Percentiles rank a stretch among this genome's conserved stretches.
phyloP scores from a whole-genome alignment of 495 filamentous ascomycete genomes.

The Eremomyces bilateralis region DNA sequence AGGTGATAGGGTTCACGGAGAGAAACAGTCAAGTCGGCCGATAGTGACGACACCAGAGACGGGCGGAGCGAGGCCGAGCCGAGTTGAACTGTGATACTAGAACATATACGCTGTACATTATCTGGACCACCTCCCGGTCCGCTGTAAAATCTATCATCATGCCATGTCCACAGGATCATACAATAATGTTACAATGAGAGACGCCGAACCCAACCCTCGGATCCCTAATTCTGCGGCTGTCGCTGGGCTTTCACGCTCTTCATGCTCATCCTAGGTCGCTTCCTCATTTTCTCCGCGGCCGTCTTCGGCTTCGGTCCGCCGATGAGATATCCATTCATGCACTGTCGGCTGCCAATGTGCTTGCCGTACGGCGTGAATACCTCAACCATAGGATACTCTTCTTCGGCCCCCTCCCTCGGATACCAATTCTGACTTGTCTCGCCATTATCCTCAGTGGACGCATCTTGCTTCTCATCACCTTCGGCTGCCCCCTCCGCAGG shows the following conservation, averaged over 20 bases:
- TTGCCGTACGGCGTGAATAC: conserved; percentile 67
- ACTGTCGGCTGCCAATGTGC: conserved; percentile 42
- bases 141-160: no score
- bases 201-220: no score
- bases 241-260: conserved; percentile 14
- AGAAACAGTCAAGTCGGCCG: no score
- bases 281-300: conserved; percentile 7
- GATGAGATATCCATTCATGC: conserved; percentile 52
- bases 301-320: conserved; percentile 12
- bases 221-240: conserved; percentile 2
- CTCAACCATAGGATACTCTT: conserved; percentile 41
- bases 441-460: conserved; percentile 4
- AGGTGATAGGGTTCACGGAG: no score
- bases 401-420: conserved; percentile 5
- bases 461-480: conserved; percentile 9
- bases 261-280: conserved; percentile 31
- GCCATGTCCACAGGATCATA: no score
- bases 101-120: no score
- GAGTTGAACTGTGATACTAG: no score
- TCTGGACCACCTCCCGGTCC: no score
- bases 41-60: no score
- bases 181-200: no score
- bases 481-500: conserved; percentile 4
- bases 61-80: no score
- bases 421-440: conserved; percentile 1